phyloP scores from a whole-genome alignment of 495 filamentous ascomycete genomes.

The Stereocaulon alpinum region DNA sequence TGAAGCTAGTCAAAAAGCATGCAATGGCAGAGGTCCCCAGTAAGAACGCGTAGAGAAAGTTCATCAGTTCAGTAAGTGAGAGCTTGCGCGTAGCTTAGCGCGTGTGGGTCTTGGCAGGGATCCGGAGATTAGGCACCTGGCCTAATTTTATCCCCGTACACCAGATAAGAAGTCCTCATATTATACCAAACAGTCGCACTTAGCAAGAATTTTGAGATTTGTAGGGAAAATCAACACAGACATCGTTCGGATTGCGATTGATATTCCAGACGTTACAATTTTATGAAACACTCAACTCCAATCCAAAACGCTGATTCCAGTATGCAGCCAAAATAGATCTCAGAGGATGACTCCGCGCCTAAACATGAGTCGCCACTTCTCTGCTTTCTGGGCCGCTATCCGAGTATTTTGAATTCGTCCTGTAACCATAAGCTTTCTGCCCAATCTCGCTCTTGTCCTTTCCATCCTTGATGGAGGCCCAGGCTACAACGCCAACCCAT shows the following conservation, averaged over 20 bases:
- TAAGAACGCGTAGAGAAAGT: not conserved
- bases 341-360: not conserved
- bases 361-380: not conserved
- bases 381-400: conserved; percentile 1
- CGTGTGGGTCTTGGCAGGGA: not conserved
- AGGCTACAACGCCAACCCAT: conserved; percentile 34
- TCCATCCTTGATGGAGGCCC: not conserved
- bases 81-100: not conserved
- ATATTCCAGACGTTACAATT: not conserved
- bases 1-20: not conserved
- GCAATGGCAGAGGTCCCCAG: not conserved
- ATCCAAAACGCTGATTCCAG: not conserved
- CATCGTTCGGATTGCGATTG: not conserved
- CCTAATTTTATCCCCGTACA: not conserved
- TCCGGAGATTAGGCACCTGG: not conserved
- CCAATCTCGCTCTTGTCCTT: conserved; percentile 9
- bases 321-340: not conserved
- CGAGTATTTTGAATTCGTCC: not conserved
- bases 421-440: conserved; percentile 3
- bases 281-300: not conserved
- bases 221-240: not conserved
- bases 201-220: not conserved
- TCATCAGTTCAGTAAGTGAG: not conserved
- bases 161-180: no score
- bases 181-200: no score